Conservation (phyloP, 768 basidiomycete genomes). For the Naganishia onofrii region DNA sequence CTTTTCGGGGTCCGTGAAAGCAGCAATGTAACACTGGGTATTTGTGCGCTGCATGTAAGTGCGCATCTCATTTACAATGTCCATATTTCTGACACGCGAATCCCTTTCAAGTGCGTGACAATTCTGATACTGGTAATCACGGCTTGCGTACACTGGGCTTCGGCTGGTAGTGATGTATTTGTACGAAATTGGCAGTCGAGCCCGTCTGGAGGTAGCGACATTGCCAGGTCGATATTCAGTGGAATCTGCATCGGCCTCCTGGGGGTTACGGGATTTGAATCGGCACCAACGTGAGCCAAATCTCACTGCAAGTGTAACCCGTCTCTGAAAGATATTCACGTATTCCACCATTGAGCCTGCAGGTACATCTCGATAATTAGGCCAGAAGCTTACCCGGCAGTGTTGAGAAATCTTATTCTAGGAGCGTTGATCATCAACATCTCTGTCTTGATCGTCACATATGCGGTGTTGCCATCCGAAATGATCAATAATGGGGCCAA, state of each 20-base stretch:
- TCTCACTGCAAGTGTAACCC: background rate
- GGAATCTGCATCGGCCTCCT: constrained; percentile 71
- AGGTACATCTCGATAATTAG: constrained; percentile 61
- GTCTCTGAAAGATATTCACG: background rate
- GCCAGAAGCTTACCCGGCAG: constrained; percentile 59
- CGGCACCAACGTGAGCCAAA: constrained; percentile 58
- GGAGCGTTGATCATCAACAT: constrained; percentile 63
- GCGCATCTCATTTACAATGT: constrained; percentile 11
- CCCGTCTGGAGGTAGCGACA: constrained; percentile 41
- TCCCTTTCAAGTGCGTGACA: constrained; percentile 56
- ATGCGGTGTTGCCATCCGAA: constrained; percentile 62
- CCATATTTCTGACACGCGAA: constrained; percentile 4
- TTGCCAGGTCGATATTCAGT: constrained; percentile 60
- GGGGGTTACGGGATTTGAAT: constrained; percentile 62
- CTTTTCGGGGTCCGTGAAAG: constrained; percentile 65
- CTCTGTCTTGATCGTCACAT: constrained; percentile 61
- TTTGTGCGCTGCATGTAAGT: constrained; percentile 64
- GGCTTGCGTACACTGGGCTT: constrained; percentile 59
- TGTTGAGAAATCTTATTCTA: constrained; percentile 66
- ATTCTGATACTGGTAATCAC: constrained; percentile 62
- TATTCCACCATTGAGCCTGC: background rate
- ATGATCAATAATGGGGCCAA: constrained; percentile 60
- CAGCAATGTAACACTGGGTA: constrained; percentile 61
- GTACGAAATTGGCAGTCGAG: constrained; percentile 60
- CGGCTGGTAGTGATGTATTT: constrained; percentile 58